phyloP scores from a whole-genome alignment of 2,329 filamentous ascomycete genomes.

The Penicillium decumbens region DNA sequence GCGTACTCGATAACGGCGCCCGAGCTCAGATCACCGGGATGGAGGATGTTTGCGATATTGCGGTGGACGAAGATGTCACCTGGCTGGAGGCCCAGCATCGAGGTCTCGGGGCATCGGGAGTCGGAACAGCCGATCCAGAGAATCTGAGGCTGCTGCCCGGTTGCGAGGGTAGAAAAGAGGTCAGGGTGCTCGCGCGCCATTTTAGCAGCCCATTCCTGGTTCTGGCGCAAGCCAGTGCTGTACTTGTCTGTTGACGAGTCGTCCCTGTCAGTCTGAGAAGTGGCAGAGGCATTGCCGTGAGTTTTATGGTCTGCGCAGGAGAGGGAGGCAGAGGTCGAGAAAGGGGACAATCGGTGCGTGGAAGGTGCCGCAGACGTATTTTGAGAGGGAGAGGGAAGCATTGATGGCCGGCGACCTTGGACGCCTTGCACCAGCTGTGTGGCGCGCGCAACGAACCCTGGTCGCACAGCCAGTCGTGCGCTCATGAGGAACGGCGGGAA shows the following conservation, averaged over 20 bases:
- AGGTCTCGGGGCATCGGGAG: conserved; percentile 78
- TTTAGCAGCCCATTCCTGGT: conserved; percentile 65
- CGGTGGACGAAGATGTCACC: conserved; percentile 86
- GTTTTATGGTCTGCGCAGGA: conserved; percentile 16
- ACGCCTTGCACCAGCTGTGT: conserved; percentile 1
- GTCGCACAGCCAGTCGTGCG: conserved; percentile 11
- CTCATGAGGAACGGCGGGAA: conserved; percentile 21
- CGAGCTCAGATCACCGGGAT: conserved; percentile 68
- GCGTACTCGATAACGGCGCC: conserved; percentile 75
- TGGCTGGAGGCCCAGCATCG: conserved; percentile 69
- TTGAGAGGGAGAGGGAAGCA: background rate
- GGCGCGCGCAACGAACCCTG: background rate
- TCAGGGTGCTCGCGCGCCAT: conserved; percentile 62
- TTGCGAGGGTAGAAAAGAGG: conserved; percentile 64
- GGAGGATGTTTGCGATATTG: conserved; percentile 83
- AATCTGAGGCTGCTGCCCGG: conserved; percentile 59
- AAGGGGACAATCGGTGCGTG: conserved; percentile 9
- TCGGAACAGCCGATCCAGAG: conserved; percentile 86
- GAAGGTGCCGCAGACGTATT: background rate
- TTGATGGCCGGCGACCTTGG: conserved; percentile 4
- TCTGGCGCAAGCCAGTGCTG: conserved; percentile 60
- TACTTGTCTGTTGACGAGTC: conserved; percentile 50
- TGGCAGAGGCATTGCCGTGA: conserved; percentile 1
- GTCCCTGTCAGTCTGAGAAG: conserved; percentile 15
- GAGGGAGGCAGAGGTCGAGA: conserved; percentile 20